Conservation (phyloP, 2,329 filamentous ascomycete species). For the Tolypocladium pustulatum region DNA sequence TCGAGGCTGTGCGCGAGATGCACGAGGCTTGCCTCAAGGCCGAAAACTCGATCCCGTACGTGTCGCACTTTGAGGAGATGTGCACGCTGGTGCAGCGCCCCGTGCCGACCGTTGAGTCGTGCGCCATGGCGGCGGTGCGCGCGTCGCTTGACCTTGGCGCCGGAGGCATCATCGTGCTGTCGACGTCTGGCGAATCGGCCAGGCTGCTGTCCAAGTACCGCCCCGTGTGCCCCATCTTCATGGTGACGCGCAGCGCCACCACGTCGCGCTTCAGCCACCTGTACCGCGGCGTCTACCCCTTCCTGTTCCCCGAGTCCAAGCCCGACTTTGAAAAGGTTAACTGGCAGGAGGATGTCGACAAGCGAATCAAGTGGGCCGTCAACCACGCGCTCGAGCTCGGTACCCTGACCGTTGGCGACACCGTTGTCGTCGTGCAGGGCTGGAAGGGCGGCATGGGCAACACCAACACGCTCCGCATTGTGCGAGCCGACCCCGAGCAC, state of each 20-base stretch:
- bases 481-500: conserved; percentile 49
- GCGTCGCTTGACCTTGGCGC: conserved; percentile 94
- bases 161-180: conserved; percentile 89
- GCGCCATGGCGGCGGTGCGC: conserved; percentile 93
- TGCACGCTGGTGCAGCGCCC: conserved; percentile 74
- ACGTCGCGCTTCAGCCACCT: conserved; percentile 87
- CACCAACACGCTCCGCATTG: conserved; percentile 68
- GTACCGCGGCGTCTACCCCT: conserved; percentile 96
- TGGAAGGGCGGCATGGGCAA: conserved; percentile 89
- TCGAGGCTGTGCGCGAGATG: conserved; percentile 93
- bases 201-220: conserved; percentile 97
- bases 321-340: conserved; percentile 86
- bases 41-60: conserved; percentile 94
- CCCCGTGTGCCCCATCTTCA: conserved; percentile 97
- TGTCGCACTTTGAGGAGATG: conserved; percentile 93
- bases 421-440: conserved; percentile 76
- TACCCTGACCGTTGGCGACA: conserved; percentile 61
- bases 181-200: conserved; percentile 89
- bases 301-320: conserved; percentile 87
- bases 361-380: conserved; percentile 95
- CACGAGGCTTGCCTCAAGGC: conserved; percentile 94
- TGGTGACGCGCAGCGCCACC: conserved; percentile 82
- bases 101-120: conserved; percentile 81
- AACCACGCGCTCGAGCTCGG: conserved; percentile 74
- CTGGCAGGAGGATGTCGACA: conserved; percentile 99